Evolutionary conservation across 352 stramenopile genomes (phyloP).

Genomic region (Nothophytophthora sp.): DNA sequence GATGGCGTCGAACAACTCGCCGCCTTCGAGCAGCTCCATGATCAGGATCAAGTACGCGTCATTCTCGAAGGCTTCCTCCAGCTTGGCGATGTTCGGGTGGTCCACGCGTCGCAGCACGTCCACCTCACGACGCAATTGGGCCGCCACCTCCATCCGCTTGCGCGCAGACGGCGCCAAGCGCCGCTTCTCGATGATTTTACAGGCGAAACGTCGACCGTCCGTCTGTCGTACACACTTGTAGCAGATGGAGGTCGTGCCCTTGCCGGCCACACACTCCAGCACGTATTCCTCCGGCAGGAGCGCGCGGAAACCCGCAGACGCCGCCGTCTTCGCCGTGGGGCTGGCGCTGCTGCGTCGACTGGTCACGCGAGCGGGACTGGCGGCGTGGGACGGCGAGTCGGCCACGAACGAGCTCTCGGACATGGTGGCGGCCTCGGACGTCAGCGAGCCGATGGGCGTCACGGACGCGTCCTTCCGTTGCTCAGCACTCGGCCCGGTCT

Average conservation of each 20-base stretch:
- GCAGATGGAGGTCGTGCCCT: constrained; percentile 72
- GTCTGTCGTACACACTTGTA: constrained; percentile 54
- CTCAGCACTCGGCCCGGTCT: constrained; percentile 7
- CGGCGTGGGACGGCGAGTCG: constrained; percentile 30
- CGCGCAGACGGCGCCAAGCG: constrained; percentile 43
- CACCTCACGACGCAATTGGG: constrained; percentile 65
- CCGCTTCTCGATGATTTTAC: constrained; percentile 82
- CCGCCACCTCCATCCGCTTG: constrained; percentile 53
- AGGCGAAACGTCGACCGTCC: constrained; percentile 58
- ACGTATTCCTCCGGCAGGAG: constrained; percentile 47
- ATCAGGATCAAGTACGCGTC: constrained; percentile 66
- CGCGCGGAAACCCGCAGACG: constrained; percentile 28
- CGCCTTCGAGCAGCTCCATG: constrained; percentile 78
- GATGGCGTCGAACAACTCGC: constrained; percentile 84
- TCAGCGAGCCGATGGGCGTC: constrained; percentile 13
- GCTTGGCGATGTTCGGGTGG: constrained; percentile 69
- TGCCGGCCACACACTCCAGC: constrained; percentile 63
- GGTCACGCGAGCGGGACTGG: constrained; percentile 10
- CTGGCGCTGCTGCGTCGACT: no score
- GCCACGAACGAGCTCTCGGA: constrained; percentile 53
- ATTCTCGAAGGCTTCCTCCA: constrained; percentile 72
- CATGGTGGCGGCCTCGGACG: constrained; percentile 34
- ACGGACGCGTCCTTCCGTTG: neutral
- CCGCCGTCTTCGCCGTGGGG: constrained; percentile 19
- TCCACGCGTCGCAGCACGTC: constrained; percentile 61